Evolutionary conservation across 2,329 filamentous ascomycete genomes (phyloP).

Genomic region (Calonectria multiphialidica): DNA sequence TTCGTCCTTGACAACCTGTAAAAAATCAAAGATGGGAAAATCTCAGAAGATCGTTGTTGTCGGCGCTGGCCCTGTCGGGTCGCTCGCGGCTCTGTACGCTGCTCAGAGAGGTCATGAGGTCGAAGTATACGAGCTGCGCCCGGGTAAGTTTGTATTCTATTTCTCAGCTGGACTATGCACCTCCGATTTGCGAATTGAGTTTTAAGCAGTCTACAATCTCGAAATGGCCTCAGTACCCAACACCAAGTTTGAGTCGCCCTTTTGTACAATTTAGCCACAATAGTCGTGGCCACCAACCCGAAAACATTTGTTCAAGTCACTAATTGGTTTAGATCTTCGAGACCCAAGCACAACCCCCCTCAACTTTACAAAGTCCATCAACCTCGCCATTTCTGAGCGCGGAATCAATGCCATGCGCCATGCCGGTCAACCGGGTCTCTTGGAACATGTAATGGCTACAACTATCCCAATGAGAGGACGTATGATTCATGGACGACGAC

Average conservation of each 20-base stretch:
- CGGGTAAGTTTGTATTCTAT: slow-evolving; percentile 71
- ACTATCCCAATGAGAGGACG: slow-evolving; percentile 95
- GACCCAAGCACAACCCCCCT: slow-evolving; percentile 85
- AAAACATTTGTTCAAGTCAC: slow-evolving; percentile 27
- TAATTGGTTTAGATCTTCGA: slow-evolving; percentile 78
- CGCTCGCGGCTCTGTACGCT: slow-evolving; percentile 92
- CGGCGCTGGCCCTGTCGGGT: slow-evolving; percentile 93
- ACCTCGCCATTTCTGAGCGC: slow-evolving; percentile 92
- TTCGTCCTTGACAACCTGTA: slow-evolving; percentile 39
- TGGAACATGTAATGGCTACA: slow-evolving; percentile 79
- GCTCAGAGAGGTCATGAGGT: slow-evolving; percentile 89
- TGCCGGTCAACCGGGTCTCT: slow-evolving; percentile 73
- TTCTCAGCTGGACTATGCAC: slow-evolving; percentile 11
- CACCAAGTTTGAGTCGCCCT: not conserved
- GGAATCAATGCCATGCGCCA: slow-evolving; percentile 89
- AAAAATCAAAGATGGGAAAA: slow-evolving; percentile 47
- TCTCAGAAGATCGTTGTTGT: slow-evolving; percentile 83
- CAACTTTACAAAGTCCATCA: slow-evolving; percentile 99
- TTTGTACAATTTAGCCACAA: not conserved
- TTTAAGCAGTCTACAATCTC: not conserved
- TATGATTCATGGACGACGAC: slow-evolving; percentile 87
- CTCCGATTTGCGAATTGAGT: slow-evolving; percentile 15
- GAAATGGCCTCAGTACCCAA: not conserved
- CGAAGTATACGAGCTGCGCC: slow-evolving; percentile 92
- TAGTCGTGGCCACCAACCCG: not conserved